These are phyloP conservation scores for Phoma sp. DNA, from an alignment of 2,329 filamentous ascomycete genomes.

Conservation along the genomic window DNA sequence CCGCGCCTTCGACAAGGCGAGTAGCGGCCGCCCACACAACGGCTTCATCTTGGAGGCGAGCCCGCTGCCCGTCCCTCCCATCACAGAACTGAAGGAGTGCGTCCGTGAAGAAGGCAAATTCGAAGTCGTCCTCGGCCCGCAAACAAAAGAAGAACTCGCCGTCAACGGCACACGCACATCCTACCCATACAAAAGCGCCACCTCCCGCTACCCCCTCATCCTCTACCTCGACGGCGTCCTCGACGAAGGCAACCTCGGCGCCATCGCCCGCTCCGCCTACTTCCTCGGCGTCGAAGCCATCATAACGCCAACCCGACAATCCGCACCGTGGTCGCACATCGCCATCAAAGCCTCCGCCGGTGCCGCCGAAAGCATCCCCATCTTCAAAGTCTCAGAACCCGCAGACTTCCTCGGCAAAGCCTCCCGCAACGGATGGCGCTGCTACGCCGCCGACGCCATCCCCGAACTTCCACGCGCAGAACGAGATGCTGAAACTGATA, in stretches of 20 bases:
- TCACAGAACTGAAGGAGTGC: slow-evolving; percentile 64
- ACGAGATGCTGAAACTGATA: slow-evolving; percentile 40
- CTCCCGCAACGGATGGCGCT: slow-evolving; percentile 76
- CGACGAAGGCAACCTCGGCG: slow-evolving; percentile 90
- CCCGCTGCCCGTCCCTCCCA: slow-evolving; percentile 75
- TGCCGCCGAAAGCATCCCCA: slow-evolving; percentile 78
- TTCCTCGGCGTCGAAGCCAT: slow-evolving; percentile 92
- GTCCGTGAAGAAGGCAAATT: slow-evolving; percentile 49
- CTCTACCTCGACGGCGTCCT: slow-evolving; percentile 78
- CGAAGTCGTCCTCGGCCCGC: slow-evolving; percentile 60
- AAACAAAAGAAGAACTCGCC: slow-evolving; percentile 74
- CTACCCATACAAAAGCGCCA: slow-evolving; percentile 56
- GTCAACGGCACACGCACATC: slow-evolving; percentile 72
- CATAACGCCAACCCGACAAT: slow-evolving; percentile 73
- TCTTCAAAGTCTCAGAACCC: slow-evolving; percentile 75
- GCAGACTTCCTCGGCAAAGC: slow-evolving; percentile 74
- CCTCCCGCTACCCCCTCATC: slow-evolving; percentile 70
- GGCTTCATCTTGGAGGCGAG: slow-evolving; percentile 88
- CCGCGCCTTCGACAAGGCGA: slow-evolving; percentile 82
- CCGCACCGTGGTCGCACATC: slow-evolving; percentile 76
- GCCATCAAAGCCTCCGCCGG: slow-evolving; percentile 89
- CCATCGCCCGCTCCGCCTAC: slow-evolving; percentile 84
- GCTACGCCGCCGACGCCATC: slow-evolving; percentile 73
- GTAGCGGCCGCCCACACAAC: slow-evolving; percentile 84
- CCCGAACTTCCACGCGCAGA: slow-evolving; percentile 32